Conservation (phyloP, 2,329 filamentous ascomycete genomes). For the Scorias spongiosa region DNA sequence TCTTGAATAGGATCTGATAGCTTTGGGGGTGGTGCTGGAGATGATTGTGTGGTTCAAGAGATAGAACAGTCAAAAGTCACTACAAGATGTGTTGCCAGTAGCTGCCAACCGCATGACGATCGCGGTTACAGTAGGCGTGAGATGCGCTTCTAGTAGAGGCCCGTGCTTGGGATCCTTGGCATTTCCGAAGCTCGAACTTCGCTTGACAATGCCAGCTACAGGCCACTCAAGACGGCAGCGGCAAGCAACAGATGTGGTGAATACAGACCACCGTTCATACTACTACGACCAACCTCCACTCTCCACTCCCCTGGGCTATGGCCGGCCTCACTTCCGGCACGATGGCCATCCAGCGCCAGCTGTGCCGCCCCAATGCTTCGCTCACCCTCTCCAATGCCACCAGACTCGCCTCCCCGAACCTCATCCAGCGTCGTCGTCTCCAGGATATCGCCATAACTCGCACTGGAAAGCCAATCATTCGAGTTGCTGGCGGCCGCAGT, state of each 20-base stretch:
- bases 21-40: too few species aligned
- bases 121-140: too few species aligned
- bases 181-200: neutral
- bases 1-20: too few species aligned
- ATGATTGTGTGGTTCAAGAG: too few species aligned
- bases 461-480: conserved; percentile 89
- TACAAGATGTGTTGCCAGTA: too few species aligned
- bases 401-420: conserved; percentile 7
- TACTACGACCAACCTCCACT: neutral
- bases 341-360: conserved; percentile 20
- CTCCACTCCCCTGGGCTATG: conserved; percentile 11
- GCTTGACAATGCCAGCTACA: too few species aligned
- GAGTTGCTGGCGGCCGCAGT: conserved; percentile 67
- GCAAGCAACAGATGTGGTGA: neutral
- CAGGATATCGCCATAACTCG: conserved; percentile 87
- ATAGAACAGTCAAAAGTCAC: too few species aligned
- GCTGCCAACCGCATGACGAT: too few species aligned
- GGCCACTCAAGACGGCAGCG: too few species aligned
- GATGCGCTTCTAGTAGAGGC: neutral
- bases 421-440: conserved; percentile 29
- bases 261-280: neutral
- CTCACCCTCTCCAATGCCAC: conserved; percentile 13
- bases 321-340: conserved; percentile 15
- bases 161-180: neutral
- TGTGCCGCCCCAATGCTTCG: conserved; percentile 16